These are phyloP conservation scores for Francoa sonchifolia DNA, from an alignment of 441 rosid species.

Conservation along the genomic window DNA sequence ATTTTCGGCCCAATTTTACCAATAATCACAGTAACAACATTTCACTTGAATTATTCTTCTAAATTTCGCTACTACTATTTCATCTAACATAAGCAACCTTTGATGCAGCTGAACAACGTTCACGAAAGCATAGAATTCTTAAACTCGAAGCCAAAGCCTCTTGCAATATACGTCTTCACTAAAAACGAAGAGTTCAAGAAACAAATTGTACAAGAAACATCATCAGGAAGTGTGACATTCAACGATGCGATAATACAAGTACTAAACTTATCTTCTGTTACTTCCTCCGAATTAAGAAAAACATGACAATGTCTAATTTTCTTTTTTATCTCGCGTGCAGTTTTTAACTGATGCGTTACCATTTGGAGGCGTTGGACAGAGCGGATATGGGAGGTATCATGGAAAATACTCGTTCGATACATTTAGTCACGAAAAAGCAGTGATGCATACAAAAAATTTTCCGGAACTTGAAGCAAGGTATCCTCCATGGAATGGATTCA, in stretches of 20 bases:
- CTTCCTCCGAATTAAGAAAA: too few species aligned
- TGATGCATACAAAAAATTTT: conserved; percentile 42
- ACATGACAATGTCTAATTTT: not conserved
- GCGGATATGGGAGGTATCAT: conserved; percentile 83
- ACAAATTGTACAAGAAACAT: conserved; percentile 47
- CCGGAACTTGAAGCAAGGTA: conserved; percentile 60
- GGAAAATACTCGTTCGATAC: conserved; percentile 86
- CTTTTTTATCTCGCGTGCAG: conserved; percentile 21
- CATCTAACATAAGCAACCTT: not conserved
- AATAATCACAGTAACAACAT: conserved; percentile 47
- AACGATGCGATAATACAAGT: conserved; percentile 68
- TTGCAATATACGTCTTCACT: conserved; percentile 65
- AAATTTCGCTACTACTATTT: not conserved
- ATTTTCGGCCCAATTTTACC: conserved; percentile 91
- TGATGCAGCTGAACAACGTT: conserved; percentile 47
- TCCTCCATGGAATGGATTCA: conserved; percentile 76
- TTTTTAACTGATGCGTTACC: conserved; percentile 53
- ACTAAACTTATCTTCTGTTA: not conserved
- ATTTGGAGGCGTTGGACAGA: conserved; percentile 78
- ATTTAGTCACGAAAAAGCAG: conserved; percentile 82
- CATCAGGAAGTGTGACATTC: conserved; percentile 63
- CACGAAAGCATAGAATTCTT: conserved; percentile 61
- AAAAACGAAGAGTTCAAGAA: conserved; percentile 49
- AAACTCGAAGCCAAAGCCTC: conserved; percentile 65
- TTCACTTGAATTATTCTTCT: conserved; percentile 1